Evolutionary conservation across 2,329 filamentous ascomycete genomes (phyloP), one percentile per base, ranked within the genome.

Genomic region (Colletotrichum simmondsii): DNA sequence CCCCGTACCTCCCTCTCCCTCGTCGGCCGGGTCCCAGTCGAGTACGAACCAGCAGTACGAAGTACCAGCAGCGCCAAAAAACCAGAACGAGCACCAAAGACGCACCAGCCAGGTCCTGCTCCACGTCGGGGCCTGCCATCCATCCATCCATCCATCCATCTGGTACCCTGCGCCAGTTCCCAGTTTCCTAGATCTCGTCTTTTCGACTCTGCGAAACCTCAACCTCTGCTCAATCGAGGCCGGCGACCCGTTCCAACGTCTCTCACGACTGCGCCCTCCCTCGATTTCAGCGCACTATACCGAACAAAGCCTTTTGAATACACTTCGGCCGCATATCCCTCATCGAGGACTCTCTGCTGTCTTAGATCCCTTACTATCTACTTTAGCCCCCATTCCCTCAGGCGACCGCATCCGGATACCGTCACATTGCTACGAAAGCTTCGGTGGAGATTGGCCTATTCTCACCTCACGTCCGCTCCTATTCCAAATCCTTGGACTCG

Each of bases 401-500:
- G 37, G n/a, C 67, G 66, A 71, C 71, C 61, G 71, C 71, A 73
- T 61, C 66, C 71, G 71, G 71, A 71, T 65, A 72, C 71, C n/a
- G 58, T 14, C 37, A 65, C 71, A 70, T 73, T 70, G 53, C 71
- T 73, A 56, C 30, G 24, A 61, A 53, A 73, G 60, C 71, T 73
- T 70, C 49, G 61, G 71, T 61, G 71, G 70, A 71, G 49, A 73
- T 73, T 73, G 54, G 37, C 49, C 37, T 52, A 28, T 56, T 35
- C 54, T 65, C 28, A 26, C 32, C 60, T 65, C 22, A 19, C 61
- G 42, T 59, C 56, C 35, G 46, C 49, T 57, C 35, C 46, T 26
- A 65, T 72, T 57, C 60, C 66, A 60, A 71, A 71, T 65, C 60
- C 56, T 56, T 73, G 61, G 60, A 61, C 46, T 60, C 42, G 37